Evolutionary conservation across 2,329 filamentous ascomycete genomes (phyloP), one percentile per base, ranked within the genome.

Genomic region (Aspergillus uvarum): DNA sequence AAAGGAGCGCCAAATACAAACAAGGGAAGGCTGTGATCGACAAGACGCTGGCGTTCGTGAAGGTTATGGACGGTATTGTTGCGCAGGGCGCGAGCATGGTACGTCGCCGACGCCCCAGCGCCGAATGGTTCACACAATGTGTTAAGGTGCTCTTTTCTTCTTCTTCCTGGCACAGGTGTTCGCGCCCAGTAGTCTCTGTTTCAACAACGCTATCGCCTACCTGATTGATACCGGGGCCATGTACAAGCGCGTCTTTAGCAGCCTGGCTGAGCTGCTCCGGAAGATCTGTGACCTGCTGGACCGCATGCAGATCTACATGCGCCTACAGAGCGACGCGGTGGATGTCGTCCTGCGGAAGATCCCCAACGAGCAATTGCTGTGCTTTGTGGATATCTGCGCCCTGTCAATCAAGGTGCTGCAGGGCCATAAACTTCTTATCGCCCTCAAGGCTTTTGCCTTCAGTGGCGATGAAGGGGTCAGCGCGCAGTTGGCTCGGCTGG

Each of bases 201-300:
- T 73, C 59, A 71, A 70, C 59, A 71, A 70, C 56, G 71, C 70
- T 1, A 65, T 72, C 42, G 67, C 64, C 1, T 71, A 69, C 56
- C 65, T 73, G 7, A 67, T 73, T 38, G 56, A 59, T 4, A 63
- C 65, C 4, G 69, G 66, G 12, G 65, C 67, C n/a, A 70, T 68
- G 24, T 71, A 68, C 53, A 66, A 67, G 56, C 68, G 68, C 47
- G 70, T 73, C 19, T 72, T 71, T 51, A 67, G 66, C 51, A 68
- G 68, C 24, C 53, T 71, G 10, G 54, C 60, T 1, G 65, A 69
- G 21, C 59, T 72, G 4, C 71, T 72, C 32, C 55, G 65, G 47
- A 66, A 67, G 6, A 65, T 70, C 29, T 69, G 67, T 1, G 68
- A 69, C 19, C 66, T 71, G n/a, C 59, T 70, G 10, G 68, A 72